Base-by-base conservation (phyloP, 2,329 filamentous ascomycete species). In the Aspergillus calidoustus region DNA sequence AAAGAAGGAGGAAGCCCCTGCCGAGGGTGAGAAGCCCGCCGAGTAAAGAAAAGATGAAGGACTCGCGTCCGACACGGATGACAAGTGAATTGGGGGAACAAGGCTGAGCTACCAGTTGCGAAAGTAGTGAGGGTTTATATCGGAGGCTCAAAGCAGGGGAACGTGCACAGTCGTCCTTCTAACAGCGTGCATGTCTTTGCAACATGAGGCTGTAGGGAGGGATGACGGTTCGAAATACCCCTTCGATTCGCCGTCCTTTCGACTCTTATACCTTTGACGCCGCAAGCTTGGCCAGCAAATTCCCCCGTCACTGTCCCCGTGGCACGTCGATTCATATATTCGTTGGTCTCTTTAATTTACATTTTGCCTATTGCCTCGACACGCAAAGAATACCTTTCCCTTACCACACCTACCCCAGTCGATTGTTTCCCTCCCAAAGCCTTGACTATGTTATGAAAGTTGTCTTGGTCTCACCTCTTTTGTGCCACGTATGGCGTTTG, bases 1-100 rank as follows among this genome's bases (percentile, higher is more conserved):
- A 69, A 78, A 77, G 68, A 76, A 80, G 68, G 78, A 80, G 62
- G 79, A 80, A 65, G 76, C 77, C 47, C 73, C 78, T 44, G 72
- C 76, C 54, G 75, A 77, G 67, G 77, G 69, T 55, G 77, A 80
- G 64, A 80, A 80, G 76, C 73, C 78, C 68, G 72, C 78, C 62
- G 79, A 80, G 73, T 80, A 80, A 77, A 75, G 66, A 66, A 71
- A 63, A 70, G 70, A 75, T 71, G 71, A 71, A 71, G 70, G 72
- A 72, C 69, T 71, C 71, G 57, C 68, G 72, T 71, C 69, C 67
- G 58, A 50, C 66, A 54, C 46, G 58, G 58, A 62, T 67, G 60
- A 44, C 44, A 57, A 44, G 50, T 23, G 17, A 46, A 34, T 6
- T 25, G 23, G 57, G 63, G 50, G 55, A 54, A 59, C 64, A 55